A percentile compares a stretch with the other conserved stretches of the same genome.
Evolutionary conservation across 2,329 filamentous ascomycete genomes (phyloP).

Genomic region (Berkeleyomyces rouxiae): DNA sequence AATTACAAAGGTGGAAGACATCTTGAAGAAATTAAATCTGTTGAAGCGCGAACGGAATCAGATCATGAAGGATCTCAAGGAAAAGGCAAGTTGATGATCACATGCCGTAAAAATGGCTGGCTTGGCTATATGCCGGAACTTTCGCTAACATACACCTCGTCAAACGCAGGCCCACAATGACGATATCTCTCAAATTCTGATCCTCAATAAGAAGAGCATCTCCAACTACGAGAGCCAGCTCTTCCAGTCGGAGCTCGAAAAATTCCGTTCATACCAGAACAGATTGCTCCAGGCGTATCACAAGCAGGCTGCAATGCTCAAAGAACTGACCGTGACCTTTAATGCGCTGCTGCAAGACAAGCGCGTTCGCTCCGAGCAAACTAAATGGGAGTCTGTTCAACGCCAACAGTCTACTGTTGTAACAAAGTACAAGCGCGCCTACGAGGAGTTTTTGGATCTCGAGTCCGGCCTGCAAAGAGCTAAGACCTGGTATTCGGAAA

Average conservation of each 20-base stretch:
- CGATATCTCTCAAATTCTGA: slow-evolving; percentile 93
- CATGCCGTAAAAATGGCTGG: not conserved
- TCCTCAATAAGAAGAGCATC: slow-evolving; percentile 94
- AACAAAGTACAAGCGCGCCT: slow-evolving; percentile 75
- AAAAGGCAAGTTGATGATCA: slow-evolving; percentile 51
- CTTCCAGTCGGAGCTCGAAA: slow-evolving; percentile 93
- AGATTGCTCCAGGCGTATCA: slow-evolving; percentile 84
- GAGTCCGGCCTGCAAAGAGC: slow-evolving; percentile 73
- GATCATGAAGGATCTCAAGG: slow-evolving; percentile 90
- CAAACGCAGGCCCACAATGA: slow-evolving; percentile 65
- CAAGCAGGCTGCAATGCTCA: slow-evolving; percentile 87
- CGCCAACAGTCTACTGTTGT: slow-evolving; percentile 67
- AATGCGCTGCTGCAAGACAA: slow-evolving; percentile 84
- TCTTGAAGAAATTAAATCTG: slow-evolving; percentile 77
- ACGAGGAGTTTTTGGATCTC: slow-evolving; percentile 83
- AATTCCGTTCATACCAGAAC: slow-evolving; percentile 85
- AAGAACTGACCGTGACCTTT: slow-evolving; percentile 78
- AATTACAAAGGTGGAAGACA: slow-evolving; percentile 73
- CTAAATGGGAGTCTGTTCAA: slow-evolving; percentile 80
- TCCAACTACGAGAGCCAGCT: slow-evolving; percentile 80
- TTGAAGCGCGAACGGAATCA: slow-evolving; percentile 85
- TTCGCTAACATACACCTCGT: slow-evolving; percentile 16
- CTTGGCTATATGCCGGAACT: not conserved
- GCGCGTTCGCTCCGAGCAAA: slow-evolving; percentile 82
- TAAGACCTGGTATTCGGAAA: slow-evolving; percentile 86